Evolutionary conservation across 257 asterid genomes (phyloP).

Genomic region (Oldenlandia corymbosa): DNA sequence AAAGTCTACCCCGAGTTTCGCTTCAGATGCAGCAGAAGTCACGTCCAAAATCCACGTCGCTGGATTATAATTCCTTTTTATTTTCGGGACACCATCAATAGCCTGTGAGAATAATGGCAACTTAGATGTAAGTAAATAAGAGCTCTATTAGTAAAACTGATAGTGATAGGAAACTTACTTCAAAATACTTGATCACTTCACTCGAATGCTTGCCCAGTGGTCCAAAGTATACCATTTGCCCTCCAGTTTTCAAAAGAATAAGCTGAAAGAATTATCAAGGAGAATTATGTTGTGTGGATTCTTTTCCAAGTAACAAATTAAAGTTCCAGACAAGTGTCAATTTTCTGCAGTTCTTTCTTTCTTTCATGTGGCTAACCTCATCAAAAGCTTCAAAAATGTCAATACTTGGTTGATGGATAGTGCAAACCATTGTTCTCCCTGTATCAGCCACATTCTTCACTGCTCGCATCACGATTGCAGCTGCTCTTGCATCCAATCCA

Average conservation of each 20-base stretch:
- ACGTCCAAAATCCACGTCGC: conserved; percentile 67
- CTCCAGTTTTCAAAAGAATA: conserved; percentile 44
- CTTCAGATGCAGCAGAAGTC: conserved; percentile 51
- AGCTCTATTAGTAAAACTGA: too few relatives aligned
- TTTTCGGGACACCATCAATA: conserved; percentile 39
- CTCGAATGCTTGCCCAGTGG: conserved; percentile 46
- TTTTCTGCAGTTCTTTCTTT: not conserved
- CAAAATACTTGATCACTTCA: conserved; percentile 44
- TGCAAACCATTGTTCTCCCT: conserved; percentile 59
- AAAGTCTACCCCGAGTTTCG: conserved; percentile 47
- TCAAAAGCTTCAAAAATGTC: conserved; percentile 57
- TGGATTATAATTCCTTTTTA: conserved; percentile 46
- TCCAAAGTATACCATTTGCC: conserved; percentile 45
- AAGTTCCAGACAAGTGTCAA: not conserved
- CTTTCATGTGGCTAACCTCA: not conserved
- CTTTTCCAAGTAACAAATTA: not conserved
- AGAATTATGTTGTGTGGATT: not conserved
- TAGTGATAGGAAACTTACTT: conserved; percentile 29
- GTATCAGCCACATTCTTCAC: conserved; percentile 51
- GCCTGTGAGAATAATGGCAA: conserved; percentile 24
- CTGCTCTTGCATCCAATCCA: conserved; percentile 58
- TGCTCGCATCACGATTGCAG: conserved; percentile 57
- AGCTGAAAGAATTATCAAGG: conserved; percentile 26
- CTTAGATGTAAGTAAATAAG: too few relatives aligned
- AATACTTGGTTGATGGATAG: conserved; percentile 58